Evolutionary conservation across 2,329 filamentous ascomycete species (phyloP), one percentile per base, ranked within the genome.

Genomic region (Pseudopyricularia javanii): DNA sequence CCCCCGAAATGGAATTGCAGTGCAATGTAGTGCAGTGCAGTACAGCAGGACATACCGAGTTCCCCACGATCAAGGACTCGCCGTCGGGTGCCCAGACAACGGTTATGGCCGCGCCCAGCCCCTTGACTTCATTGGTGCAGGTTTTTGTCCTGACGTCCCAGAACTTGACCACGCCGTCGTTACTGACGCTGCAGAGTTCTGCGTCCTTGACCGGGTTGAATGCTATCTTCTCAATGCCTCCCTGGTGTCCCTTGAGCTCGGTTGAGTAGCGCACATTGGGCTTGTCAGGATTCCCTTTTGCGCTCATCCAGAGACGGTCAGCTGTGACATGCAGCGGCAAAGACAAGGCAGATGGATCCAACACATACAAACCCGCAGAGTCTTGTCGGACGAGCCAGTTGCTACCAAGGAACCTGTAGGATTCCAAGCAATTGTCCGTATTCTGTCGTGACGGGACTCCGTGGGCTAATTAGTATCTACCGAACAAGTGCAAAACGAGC

Each of bases 401-500:
- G 91, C 91, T 56, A 97, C 82, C 55, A 93, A 74, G 8, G 81
- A 86, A 33, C 91, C 90, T 0, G 88, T 74, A 0, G 91, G 88
- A 58, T 91, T 95, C 91, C 91, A 97, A 37, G 87, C 84, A 58
- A 97, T 83, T 2, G 86, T 85, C 40, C 87, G 82, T 54, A 94
- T 75, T 57, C 85, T 89, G 58, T 52, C 54, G 32, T 15, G 17
- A 43, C 14, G 37, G 30, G 20, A 6, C 11, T 14, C 7, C 7
- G 17, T 32, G 15, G 33, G 12, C 28, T 28, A 15, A 49, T 49
- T 4, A 24, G 17, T 4, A n/a, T 35, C 24, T 49, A 20, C 3
- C 14, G 8, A 33, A 47, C 20, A 9, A 22, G 15, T 2, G 22
- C 20, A 28, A 33, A 43, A 33, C n/a, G n/a, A n/a, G n/a, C n/a